Base-by-base conservation (phyloP, 192 early-diverging fungal genomes). In the Linnemannia zychae region DNA sequence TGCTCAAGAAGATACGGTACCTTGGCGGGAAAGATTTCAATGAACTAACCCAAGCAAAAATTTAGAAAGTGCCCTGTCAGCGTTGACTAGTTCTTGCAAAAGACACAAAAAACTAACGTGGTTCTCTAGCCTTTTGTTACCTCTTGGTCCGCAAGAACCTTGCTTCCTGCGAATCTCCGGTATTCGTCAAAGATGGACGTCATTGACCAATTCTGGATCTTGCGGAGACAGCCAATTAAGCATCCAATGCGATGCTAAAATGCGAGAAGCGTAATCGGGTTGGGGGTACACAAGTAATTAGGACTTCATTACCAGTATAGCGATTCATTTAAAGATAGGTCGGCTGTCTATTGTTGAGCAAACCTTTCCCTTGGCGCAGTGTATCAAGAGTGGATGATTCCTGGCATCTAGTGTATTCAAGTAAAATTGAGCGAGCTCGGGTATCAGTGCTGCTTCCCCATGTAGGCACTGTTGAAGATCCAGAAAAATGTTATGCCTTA, bases 111-210 rank as follows among this genome's bases (percentile, higher is more conserved):
- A 20, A 2, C 3, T 7, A 33, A 28, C 9, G 11, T 71, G 22
- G 66, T 63, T n/a, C n/a, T n/a, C n/a, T n/a, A n/a, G n/a, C n/a
- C n/a, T n/a, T n/a, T n/a, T 28, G 20, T 33, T 88, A 98, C 96
- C 93, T 99, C 97, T 84, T 98, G 97, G 88, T 99, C 98, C 16
- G 96, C 94, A 37, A 99, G 82, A 31, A 97, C 93, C 86, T 96
- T 97, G 20, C 93, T 93, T 36, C 96, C 98, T 20, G 98, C 95
- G 76, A 99, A 99, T 50, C 97, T 87, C 60, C 96, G 89, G 81
- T 98, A 99, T 89, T 99, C 98, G 89, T 98, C 97, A 92, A 99
- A 99, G 20, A 98, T 98, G 7, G 95, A 94, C 0, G 98, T 97
- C 93, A 98, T 94, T 24, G 97, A 97, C 98, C 98, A 99, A 65